These are phyloP conservation scores for Xylaria telfairii DNA, from an alignment of 495 filamentous ascomycete genomes.

Conservation along the genomic window DNA sequence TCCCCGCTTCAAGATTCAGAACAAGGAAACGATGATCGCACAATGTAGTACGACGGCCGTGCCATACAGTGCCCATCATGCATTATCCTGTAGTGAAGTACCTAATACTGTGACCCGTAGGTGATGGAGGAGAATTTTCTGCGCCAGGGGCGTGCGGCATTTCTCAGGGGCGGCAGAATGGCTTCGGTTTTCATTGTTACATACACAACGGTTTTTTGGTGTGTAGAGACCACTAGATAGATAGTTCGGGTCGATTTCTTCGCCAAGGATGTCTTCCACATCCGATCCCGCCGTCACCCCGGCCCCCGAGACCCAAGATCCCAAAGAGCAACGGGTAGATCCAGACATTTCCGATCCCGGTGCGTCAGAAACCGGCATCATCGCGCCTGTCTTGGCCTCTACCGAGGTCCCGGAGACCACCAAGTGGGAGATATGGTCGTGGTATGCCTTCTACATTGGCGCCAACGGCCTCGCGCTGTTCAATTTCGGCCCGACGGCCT, in stretches of 20 bases:
- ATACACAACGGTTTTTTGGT: constrained; percentile 4
- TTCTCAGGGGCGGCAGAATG: constrained; percentile 1
- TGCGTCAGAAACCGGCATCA: constrained; percentile 22
- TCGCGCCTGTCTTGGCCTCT: constrained; percentile 59
- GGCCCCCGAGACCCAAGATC: constrained; percentile 15
- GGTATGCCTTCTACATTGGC: constrained; percentile 72
- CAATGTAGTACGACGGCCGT: background rate
- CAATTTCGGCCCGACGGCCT: constrained; percentile 72
- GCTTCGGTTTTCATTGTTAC: constrained; percentile 5
- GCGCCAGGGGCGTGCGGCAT: constrained; percentile 5
- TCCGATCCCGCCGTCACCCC: constrained; percentile 16
- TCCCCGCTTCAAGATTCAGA: background rate
- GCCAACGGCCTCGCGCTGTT: constrained; percentile 71
- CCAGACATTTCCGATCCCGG: constrained; percentile 7
- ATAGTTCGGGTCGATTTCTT: background rate
- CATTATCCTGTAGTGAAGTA: background rate
- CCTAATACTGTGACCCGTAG: background rate
- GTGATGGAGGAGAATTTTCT: background rate
- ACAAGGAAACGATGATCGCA: background rate
- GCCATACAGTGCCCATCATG: background rate
- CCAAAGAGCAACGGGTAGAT: background rate
- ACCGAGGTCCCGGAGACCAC: constrained; percentile 53
- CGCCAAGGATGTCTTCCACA: constrained; percentile 21
- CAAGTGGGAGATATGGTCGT: constrained; percentile 68
- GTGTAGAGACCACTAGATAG: background rate